Evolutionary conservation across 805 yeast genomes (phyloP).

Genomic region (Kodamaea kakaduensis): DNA sequence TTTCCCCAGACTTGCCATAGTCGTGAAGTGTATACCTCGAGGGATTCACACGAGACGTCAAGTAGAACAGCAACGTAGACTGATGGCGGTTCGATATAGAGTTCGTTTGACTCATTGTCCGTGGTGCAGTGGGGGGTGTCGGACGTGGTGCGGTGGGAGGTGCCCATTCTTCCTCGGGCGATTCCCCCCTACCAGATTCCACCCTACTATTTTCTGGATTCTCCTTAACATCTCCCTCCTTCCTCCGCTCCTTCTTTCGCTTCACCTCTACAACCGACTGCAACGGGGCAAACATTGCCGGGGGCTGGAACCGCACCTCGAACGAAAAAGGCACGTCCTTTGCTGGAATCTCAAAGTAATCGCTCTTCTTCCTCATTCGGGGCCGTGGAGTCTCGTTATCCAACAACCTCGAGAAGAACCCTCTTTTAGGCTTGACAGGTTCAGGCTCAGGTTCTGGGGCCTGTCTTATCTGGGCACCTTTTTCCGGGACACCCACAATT

Average conservation of each 20-base stretch:
- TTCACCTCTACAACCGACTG: too few relatives aligned
- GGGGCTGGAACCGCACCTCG: constrained; percentile 47
- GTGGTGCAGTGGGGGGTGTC: too few relatives aligned
- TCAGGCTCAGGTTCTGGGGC: neutral
- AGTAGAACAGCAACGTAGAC: constrained; percentile 31
- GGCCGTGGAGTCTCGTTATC: constrained; percentile 8
- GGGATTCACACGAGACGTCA: constrained; percentile 30
- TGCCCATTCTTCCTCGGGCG: too few relatives aligned
- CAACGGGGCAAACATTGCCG: constrained; percentile 45
- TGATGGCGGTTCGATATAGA: too few relatives aligned
- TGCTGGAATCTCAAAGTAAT: constrained; percentile 22
- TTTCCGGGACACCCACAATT: constrained; percentile 27
- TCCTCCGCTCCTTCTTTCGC: too few relatives aligned
- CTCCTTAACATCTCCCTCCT: too few relatives aligned
- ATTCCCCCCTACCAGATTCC: too few relatives aligned
- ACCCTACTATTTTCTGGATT: too few relatives aligned
- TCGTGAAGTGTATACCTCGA: constrained; percentile 25
- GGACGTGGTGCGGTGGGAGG: too few relatives aligned
- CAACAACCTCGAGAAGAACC: constrained; percentile 28
- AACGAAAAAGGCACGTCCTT: constrained; percentile 38
- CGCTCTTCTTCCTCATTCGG: constrained; percentile 11
- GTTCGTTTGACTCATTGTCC: too few relatives aligned
- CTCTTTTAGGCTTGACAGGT: constrained; percentile 15
- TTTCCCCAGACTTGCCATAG: constrained; percentile 33
- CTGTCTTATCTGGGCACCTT: neutral